phyloP scores from a whole-genome alignment of 2,329 filamentous ascomycete species.

The Phaeosphaeria sp. region DNA sequence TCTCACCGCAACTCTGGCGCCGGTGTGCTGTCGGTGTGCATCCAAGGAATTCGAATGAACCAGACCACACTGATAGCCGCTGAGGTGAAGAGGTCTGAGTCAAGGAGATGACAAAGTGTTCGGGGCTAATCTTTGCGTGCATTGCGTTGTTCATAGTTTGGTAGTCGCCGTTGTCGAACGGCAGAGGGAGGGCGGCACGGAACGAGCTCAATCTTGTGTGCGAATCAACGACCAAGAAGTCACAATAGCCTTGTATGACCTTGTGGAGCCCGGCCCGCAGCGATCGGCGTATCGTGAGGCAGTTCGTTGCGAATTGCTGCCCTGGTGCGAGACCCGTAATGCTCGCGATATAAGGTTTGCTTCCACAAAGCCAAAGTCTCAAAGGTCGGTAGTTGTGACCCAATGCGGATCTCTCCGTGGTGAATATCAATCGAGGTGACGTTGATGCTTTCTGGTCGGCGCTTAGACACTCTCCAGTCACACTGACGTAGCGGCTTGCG shows the following conservation, averaged over 20 bases:
- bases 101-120: conserved; percentile 9
- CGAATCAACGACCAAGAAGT: conserved; percentile 31
- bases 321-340: conserved; percentile 9
- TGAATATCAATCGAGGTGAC: background rate
- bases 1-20: background rate
- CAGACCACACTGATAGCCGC: conserved; percentile 18
- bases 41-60: conserved; percentile 7
- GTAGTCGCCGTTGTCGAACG: conserved; percentile 24
- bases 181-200: conserved; percentile 39
- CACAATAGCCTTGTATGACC: conserved; percentile 15
- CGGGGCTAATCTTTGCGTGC: background rate
- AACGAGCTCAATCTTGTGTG: conserved; percentile 24
- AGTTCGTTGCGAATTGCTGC: conserved; percentile 16
- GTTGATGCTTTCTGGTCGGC: background rate
- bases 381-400: background rate
- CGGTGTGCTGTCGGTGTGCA: background rate
- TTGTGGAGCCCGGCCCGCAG: conserved; percentile 34
- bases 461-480: background rate
- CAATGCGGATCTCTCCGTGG: background rate
- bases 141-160: conserved; percentile 14
- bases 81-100: conserved; percentile 13
- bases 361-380: background rate
- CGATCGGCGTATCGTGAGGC: conserved; percentile 10
- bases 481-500: background rate
- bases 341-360: background rate